Percentiles rank a stretch among this genome's conserved stretches.
Evolutionary conservation across 1,284 basidiomycete species (phyloP).

Genomic region (Cystobasidium slooffiae): DNA sequence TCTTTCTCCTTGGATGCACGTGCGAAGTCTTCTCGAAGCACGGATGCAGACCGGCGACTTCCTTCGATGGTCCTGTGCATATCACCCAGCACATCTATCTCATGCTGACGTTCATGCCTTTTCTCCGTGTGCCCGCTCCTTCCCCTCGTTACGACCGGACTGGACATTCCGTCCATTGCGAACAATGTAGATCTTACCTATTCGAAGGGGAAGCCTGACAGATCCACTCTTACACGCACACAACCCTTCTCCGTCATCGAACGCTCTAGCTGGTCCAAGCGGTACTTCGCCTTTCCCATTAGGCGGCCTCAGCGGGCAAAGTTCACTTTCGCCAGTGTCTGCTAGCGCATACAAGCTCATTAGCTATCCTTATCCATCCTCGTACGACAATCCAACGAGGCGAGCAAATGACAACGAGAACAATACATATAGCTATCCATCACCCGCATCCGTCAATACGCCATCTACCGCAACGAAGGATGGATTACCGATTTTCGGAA

Average conservation of each 20-base stretch:
- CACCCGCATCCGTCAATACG: neutral
- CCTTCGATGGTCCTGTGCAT: neutral
- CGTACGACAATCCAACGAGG: neutral
- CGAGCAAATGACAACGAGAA: neutral
- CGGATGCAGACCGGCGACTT: neutral
- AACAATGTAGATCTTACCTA: constrained; percentile 20
- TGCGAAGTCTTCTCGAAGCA: neutral
- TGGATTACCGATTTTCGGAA: constrained; percentile 3
- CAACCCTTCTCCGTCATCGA: neutral
- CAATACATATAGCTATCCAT: neutral
- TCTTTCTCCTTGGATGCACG: too few species aligned
- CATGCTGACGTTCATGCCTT: neutral
- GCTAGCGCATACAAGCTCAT: neutral
- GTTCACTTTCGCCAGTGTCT: constrained; percentile 1
- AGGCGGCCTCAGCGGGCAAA: neutral
- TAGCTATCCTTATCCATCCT: neutral
- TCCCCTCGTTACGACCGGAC: too few species aligned
- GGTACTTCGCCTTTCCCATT: neutral
- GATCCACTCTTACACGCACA: constrained; percentile 40
- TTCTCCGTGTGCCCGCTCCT: too few species aligned
- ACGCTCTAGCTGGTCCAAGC: constrained; percentile 4
- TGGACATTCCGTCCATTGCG: too few species aligned
- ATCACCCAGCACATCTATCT: too few species aligned
- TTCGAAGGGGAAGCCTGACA: constrained; percentile 40
- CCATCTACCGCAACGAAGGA: neutral